Percentiles rank a stretch among this genome's conserved stretches.
Evolutionary conservation across 768 basidiomycete genomes (phyloP).

Genomic region (Suillus tomentosus): DNA sequence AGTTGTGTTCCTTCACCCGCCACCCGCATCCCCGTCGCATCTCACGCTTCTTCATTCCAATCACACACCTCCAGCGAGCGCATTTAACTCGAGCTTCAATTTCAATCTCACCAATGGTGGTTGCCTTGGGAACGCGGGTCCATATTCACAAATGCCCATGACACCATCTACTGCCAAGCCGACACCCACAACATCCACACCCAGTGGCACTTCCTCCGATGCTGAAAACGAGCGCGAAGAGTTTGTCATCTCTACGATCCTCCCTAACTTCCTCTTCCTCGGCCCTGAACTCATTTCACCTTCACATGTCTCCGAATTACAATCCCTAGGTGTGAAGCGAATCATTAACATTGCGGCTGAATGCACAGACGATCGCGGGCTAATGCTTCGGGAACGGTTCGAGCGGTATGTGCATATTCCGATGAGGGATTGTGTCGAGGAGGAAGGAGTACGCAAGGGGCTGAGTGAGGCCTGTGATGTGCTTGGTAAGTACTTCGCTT

Average conservation of each 20-base stretch:
- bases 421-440: conserved; percentile 95
- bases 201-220: conserved; percentile 24
- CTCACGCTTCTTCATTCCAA: conserved; percentile 62
- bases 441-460: conserved; percentile 81
- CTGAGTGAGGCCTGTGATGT: conserved; percentile 85
- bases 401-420: conserved; percentile 86
- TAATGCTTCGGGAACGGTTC: conserved; percentile 67
- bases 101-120: conserved; percentile 1
- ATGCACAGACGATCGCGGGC: conserved; percentile 76
- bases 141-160: conserved; percentile 37
- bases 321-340: conserved; percentile 75
- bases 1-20: conserved; percentile 22
- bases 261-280: conserved; percentile 88
- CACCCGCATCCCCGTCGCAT: conserved; percentile 56
- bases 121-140: background rate
- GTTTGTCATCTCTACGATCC: conserved; percentile 87
- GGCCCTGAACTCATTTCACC: conserved; percentile 81
- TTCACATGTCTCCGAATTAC: conserved; percentile 76
- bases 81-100: conserved; percentile 22
- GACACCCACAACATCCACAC: conserved; percentile 56
- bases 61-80: conserved; percentile 56
- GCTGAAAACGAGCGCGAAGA: conserved; percentile 52
- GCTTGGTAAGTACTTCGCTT: conserved; percentile 62
- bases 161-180: conserved; percentile 44
- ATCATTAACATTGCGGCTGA: conserved; percentile 92